A percentile compares a stretch with the other conserved stretches of the same genome.
These are phyloP conservation scores for Marchantia polymorpha DNA, from an alignment of 225 moss, liverwort and hornwort species.

Conservation along the genomic window DNA sequence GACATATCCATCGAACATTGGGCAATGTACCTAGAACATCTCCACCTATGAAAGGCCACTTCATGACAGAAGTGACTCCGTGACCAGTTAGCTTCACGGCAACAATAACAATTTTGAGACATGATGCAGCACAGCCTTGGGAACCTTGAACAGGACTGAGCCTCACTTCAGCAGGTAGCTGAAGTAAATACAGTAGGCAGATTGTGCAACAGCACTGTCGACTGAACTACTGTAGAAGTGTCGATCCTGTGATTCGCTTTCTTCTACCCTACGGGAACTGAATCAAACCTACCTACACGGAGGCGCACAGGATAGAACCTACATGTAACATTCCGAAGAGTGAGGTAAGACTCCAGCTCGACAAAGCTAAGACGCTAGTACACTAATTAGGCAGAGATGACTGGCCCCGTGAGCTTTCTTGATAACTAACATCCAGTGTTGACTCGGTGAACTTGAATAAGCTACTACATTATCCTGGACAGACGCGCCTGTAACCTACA, in stretches of 20 bases:
- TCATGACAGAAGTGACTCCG: conserved; percentile 10
- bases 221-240: background rate
- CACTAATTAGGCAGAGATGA: conserved; percentile 6
- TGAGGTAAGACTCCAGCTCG: conserved; percentile 3
- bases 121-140: too few relatives aligned
- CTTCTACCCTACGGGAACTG: background rate
- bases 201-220: background rate
- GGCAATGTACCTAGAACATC: background rate
- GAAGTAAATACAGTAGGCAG: background rate
- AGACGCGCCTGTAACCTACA: background rate
- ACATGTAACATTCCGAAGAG: background rate
- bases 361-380: too few relatives aligned
- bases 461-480: background rate
- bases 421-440: background rate
- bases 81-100: background rate
- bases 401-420: background rate
- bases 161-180: background rate
- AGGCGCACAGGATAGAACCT: background rate
- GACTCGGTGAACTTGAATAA: background rate
- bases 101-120: background rate
- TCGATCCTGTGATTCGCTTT: background rate
- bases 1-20: background rate
- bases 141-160: background rate
- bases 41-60: background rate
- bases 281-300: background rate